phyloP scores from a whole-genome alignment of 352 stramenopile genomes.

The Globisporangium polare region DNA sequence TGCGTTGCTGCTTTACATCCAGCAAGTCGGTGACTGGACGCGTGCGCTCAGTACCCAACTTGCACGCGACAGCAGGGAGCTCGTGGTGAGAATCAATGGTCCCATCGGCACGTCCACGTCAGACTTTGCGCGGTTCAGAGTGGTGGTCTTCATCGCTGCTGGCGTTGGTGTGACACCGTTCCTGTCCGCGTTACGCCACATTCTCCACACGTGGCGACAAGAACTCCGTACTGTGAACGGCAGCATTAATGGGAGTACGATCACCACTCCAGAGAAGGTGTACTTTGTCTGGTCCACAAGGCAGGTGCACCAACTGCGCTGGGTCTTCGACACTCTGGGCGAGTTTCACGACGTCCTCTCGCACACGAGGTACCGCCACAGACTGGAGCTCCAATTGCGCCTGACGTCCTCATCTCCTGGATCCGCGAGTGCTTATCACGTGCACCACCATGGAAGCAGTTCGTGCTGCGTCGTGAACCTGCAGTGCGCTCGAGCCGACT shows the following conservation, averaged over 20 bases:
- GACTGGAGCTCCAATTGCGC: slow-evolving; percentile 17
- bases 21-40: slow-evolving; percentile 45
- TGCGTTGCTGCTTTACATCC: slow-evolving; percentile 37
- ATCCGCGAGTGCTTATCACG: not conserved
- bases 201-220: slow-evolving; percentile 26
- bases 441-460: not conserved
- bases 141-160: slow-evolving; percentile 26
- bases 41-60: slow-evolving; percentile 8
- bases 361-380: not conserved
- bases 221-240: not conserved
- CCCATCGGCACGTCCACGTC: slow-evolving; percentile 28
- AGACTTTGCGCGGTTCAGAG: slow-evolving; percentile 25
- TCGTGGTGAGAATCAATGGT: slow-evolving; percentile 23
- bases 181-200: slow-evolving; percentile 37
- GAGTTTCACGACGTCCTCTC: slow-evolving; percentile 29
- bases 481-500: slow-evolving; percentile 13
- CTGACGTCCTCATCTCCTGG: slow-evolving; percentile 13
- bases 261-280: slow-evolving; percentile 1
- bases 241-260: too few relatives aligned
- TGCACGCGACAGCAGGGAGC: not conserved
- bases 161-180: slow-evolving; percentile 45
- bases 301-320: slow-evolving; percentile 15
- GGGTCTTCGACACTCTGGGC: slow-evolving; percentile 17
- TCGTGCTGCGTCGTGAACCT: slow-evolving; percentile 5
- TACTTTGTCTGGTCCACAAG: slow-evolving; percentile 30